phyloP scores from a whole-genome alignment of 371 early-diverging fungal species.

The Mortierella sp. region DNA sequence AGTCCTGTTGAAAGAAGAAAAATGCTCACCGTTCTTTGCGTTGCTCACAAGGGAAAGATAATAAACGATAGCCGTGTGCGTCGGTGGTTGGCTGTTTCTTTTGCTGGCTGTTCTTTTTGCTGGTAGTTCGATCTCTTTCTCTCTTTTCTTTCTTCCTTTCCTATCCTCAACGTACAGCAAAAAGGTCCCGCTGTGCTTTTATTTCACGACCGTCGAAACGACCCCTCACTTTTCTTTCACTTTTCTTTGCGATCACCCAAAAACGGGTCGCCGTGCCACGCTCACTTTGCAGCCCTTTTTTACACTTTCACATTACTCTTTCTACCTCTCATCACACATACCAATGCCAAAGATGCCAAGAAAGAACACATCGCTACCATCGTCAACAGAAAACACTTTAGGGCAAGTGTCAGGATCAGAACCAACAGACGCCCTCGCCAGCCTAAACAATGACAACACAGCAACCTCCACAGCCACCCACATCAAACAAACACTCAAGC shows the following conservation, averaged over 20 bases:
- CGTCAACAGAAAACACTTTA: neutral
- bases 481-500: slow-evolving; percentile 22
- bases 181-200: no score
- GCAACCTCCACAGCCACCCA: slow-evolving; percentile 14
- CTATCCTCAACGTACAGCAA: no score
- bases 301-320: neutral
- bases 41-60: no score
- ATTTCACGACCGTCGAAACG: neutral
- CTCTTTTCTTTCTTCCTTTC: no score
- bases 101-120: no score
- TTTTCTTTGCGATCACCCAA: neutral
- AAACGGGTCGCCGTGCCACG: neutral
- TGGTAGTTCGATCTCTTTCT: no score
- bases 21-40: no score
- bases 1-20: no score
- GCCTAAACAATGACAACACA: neutral
- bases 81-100: no score
- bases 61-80: no score
- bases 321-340: slow-evolving; percentile 3
- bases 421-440: neutral
- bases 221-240: neutral
- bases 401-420: neutral
- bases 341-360: neutral
- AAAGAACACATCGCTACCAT: neutral
- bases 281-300: neutral